Percentiles rank a stretch among this genome's conserved stretches.
Conservation (phyloP, 805 yeast genomes). For the Kurtzmaniella cleridarum region DNA sequence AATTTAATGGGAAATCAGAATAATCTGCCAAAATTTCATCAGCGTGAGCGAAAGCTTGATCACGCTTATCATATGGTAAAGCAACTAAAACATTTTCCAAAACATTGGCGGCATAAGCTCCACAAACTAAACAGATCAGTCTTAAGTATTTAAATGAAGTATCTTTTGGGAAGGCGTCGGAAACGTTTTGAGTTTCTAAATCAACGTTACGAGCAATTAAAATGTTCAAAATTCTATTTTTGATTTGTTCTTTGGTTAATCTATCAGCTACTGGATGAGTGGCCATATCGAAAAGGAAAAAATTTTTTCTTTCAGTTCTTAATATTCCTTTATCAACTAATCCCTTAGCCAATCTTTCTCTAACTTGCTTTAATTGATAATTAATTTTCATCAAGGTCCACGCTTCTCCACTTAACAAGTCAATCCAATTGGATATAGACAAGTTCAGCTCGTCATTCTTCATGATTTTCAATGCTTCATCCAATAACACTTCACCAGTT, state of each 20-base stretch:
- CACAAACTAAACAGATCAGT: constrained; percentile 76
- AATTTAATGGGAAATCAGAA: constrained; percentile 77
- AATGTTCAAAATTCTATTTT: constrained; percentile 62
- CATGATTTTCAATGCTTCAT: constrained; percentile 89
- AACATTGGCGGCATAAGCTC: constrained; percentile 94
- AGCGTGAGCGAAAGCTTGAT: constrained; percentile 88
- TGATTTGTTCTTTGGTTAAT: constrained; percentile 74
- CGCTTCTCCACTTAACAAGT: constrained; percentile 88
- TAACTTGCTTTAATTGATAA: constrained; percentile 93
- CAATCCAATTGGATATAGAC: constrained; percentile 88
- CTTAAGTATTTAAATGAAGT: constrained; percentile 69
- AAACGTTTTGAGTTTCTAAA: constrained; percentile 34
- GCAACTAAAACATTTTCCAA: constrained; percentile 80
- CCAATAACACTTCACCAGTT: constrained; percentile 93
- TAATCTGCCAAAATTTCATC: constrained; percentile 82
- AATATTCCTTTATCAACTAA: constrained; percentile 94
- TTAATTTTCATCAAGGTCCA: constrained; percentile 94
- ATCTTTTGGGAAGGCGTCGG: constrained; percentile 61
- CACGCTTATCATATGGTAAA: constrained; percentile 81
- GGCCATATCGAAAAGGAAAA: constrained; percentile 94
- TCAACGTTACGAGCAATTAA: constrained; percentile 68
- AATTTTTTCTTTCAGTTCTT: constrained; percentile 93
- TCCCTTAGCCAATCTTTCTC: constrained; percentile 95
- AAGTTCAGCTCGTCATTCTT: constrained; percentile 73
- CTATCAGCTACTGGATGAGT: constrained; percentile 94